Evolutionary conservation across 176 grass and related monocot species (phyloP), one percentile per base, ranked within the genome.

Genomic region (Raddia distichophylla): DNA sequence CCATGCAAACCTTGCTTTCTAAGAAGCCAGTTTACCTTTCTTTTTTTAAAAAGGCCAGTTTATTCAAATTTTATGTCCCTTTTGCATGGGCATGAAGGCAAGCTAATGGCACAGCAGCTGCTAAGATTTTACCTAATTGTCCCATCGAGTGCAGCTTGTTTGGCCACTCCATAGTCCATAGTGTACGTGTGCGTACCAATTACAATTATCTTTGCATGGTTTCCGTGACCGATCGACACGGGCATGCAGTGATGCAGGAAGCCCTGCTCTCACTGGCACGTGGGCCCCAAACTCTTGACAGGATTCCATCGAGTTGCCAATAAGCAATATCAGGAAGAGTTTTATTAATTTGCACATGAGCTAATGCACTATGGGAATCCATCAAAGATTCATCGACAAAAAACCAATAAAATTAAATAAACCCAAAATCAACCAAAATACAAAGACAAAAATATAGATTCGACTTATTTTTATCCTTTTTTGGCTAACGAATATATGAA

Each of bases 121-220:
- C 1, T 40, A 63, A 37, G 22, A 27, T 49, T 63, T 62, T 82
- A 82, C 80, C 80, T 82, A 73, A 71, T 82, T 62, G 42, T 73
- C 67, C 44, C 80, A 73, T 20, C 32, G 52, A 40, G 69, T 58
- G 64, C n/a, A 60, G 58, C 44, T 73, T 73, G 45, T 63, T 73
- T 73, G 69, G 80, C 42, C 53, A 42, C 44, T 73, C 67, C 18
- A 60, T 6, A 15, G 22, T 63, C 67, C 18, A 60, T 6, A 15
- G 22, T 60, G 54, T 69, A 37, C 19, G 40, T 48, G 54, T 20
- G 20, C 54, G 27, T 27, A 81, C 79, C 22, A 60, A 71, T 42
- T 27, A 27, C 60, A 42, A 60, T 9, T 11, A 59, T 80, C 35
- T 57, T 58, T 80, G 19, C 51, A 69, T 46, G 19, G 56, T 22